These are phyloP conservation scores for Monilinia laxa DNA, from an alignment of 2,329 filamentous ascomycete species.

Conservation along the genomic window DNA sequence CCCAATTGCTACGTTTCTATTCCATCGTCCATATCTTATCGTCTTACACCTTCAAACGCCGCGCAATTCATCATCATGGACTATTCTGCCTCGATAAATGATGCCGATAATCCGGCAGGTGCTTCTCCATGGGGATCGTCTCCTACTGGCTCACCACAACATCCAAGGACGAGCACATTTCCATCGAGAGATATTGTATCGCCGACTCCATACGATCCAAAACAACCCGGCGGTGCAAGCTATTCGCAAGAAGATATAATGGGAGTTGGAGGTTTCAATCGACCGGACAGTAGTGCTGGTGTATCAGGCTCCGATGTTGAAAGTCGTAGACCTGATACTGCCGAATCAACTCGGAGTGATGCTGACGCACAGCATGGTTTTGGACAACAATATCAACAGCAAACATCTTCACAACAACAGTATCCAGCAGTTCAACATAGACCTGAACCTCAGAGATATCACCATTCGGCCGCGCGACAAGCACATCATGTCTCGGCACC, in stretches of 20 bases:
- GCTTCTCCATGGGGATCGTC: constrained; percentile 59
- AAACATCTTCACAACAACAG: constrained; percentile 29
- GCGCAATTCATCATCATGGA: constrained; percentile 52
- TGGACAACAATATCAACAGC: constrained; percentile 37
- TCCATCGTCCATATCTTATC: constrained; percentile 13
- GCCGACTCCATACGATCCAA: constrained; percentile 35
- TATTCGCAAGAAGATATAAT: constrained; percentile 36
- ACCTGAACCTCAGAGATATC: constrained; percentile 41
- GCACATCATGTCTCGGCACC: constrained; percentile 52
- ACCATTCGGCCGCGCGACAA: constrained; percentile 37
- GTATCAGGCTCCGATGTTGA: constrained; percentile 36
- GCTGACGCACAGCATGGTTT: constrained; percentile 40
- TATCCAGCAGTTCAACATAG: constrained; percentile 41
- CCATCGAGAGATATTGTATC: constrained; percentile 35
- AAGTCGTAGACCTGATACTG: constrained; percentile 36
- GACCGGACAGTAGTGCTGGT: constrained; percentile 35
- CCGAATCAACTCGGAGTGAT: constrained; percentile 34
- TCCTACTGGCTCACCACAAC: constrained; percentile 38
- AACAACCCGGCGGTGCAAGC: constrained; percentile 28
- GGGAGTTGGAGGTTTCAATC: constrained; percentile 31
- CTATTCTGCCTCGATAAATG: constrained; percentile 59
- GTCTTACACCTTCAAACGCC: constrained; percentile 25
- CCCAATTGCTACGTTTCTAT: constrained; percentile 21
- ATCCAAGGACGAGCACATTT: constrained; percentile 35
- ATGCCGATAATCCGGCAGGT: constrained; percentile 57